phyloP scores from a whole-genome alignment of 2,329 filamentous ascomycete species.

The Drechmeria coniospora region DNA sequence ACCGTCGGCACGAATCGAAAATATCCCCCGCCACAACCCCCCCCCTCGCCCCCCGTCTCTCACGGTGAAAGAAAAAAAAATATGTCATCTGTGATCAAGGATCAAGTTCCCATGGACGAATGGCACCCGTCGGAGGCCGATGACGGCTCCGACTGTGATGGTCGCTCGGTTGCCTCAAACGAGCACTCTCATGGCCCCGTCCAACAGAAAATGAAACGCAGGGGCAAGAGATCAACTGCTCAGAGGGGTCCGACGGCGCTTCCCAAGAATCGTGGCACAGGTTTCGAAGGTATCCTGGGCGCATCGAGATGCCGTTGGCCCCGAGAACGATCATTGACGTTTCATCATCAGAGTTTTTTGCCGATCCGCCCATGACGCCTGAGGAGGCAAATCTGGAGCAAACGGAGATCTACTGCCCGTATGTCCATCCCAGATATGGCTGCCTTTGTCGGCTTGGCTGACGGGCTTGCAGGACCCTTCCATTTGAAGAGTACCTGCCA shows the following conservation, averaged over 20 bases:
- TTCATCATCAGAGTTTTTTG: conserved; percentile 46
- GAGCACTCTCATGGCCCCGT: background rate
- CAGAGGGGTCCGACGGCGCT: conserved; percentile 24
- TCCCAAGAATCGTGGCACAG: conserved; percentile 35
- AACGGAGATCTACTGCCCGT: conserved; percentile 50
- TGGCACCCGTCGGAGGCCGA: no score
- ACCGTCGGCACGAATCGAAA: no score
- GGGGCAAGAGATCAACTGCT: conserved; percentile 5
- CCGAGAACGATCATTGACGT: background rate
- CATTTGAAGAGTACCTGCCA: conserved; percentile 38
- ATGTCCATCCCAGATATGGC: conserved; percentile 15
- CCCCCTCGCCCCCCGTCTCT: no score
- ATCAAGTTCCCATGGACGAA: no score
- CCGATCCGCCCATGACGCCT: conserved; percentile 64
- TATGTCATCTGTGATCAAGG: no score
- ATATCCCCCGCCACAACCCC: no score
- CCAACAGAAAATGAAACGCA: conserved; percentile 8
- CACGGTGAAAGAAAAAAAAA: no score
- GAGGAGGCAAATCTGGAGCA: conserved; percentile 50
- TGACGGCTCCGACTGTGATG: background rate
- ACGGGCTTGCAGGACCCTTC: conserved; percentile 23
- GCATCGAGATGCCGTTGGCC: background rate
- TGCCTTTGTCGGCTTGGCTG: conserved; percentile 4
- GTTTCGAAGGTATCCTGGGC: conserved; percentile 49
- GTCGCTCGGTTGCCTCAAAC: background rate